Evolutionary conservation across 805 yeast genomes (phyloP).

Genomic region (Vanderwaltozyma polyspora): DNA sequence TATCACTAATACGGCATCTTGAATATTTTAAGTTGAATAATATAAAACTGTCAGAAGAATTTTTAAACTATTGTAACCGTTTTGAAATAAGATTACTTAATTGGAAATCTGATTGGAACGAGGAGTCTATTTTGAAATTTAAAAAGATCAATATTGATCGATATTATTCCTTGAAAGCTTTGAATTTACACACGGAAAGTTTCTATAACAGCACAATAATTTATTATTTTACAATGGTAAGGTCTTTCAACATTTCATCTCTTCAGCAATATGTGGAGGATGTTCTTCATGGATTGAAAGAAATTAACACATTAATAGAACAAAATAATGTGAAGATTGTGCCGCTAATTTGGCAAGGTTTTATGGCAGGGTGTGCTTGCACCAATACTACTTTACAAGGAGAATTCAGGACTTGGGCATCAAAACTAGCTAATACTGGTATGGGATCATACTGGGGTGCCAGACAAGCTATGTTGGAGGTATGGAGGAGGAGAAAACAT

Average conservation of each 20-base stretch:
- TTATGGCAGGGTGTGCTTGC: constrained; percentile 78
- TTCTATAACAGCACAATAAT: constrained; percentile 63
- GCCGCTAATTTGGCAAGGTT: constrained; percentile 83
- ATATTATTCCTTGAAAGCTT: constrained; percentile 43
- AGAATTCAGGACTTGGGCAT: constrained; percentile 60
- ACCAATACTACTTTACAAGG: constrained; percentile 44
- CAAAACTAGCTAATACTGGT: constrained; percentile 39
- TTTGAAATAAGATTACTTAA: constrained; percentile 41
- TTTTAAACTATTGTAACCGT: constrained; percentile 17
- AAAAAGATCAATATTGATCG: constrained; percentile 16
- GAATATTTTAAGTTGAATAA: constrained; percentile 32
- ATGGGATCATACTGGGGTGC: constrained; percentile 82
- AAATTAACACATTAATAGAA: constrained; percentile 46
- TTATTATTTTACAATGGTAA: constrained; percentile 57
- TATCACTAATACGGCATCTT: constrained; percentile 52
- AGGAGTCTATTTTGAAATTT: constrained; percentile 14
- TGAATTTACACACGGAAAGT: constrained; percentile 70
- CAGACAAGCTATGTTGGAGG: constrained; percentile 73
- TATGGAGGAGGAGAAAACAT: constrained; percentile 63
- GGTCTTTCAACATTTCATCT: constrained; percentile 40
- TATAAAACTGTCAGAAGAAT: constrained; percentile 15
- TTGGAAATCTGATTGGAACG: constrained; percentile 73
- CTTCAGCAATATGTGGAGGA: constrained; percentile 52
- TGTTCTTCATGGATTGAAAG: constrained; percentile 53
- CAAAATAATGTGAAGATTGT: constrained; percentile 42